These are phyloP conservation scores for Xerocomus potaroensis DNA, from an alignment of 768 basidiomycete genomes.

Conservation along the genomic window DNA sequence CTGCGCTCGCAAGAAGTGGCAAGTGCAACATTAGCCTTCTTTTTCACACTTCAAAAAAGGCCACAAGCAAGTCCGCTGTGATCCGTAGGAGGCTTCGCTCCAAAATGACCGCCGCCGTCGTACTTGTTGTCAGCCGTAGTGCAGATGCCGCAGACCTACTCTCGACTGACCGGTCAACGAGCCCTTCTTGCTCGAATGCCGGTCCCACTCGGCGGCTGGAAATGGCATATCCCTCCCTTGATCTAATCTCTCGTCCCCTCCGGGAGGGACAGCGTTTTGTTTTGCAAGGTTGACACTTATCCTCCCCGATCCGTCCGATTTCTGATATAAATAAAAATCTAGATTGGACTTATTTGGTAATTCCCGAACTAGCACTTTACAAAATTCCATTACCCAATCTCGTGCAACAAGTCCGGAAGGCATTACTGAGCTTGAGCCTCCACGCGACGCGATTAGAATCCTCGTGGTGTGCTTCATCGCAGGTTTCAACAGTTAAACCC, in stretches of 20 bases:
- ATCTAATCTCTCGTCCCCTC: neutral
- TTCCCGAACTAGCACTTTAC: conserved; percentile 23
- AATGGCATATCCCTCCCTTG: conserved; percentile 4
- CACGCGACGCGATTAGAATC: conserved; percentile 10
- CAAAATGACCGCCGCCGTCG: conserved; percentile 18
- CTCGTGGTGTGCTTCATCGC: conserved; percentile 10
- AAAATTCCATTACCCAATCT: conserved; percentile 23
- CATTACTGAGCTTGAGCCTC: conserved; percentile 8
- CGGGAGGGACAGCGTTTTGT: conserved; percentile 1
- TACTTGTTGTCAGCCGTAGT: conserved; percentile 15
- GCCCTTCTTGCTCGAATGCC: neutral
- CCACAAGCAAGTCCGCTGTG: conserved; percentile 21
- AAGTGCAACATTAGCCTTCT: conserved; percentile 14
- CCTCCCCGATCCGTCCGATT: neutral
- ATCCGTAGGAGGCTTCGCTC: conserved; percentile 19
- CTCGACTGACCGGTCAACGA: neutral
- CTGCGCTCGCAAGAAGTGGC: conserved; percentile 7
- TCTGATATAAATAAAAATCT: neutral
- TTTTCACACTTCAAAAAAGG: conserved; percentile 22
- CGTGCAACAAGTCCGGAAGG: conserved; percentile 20
- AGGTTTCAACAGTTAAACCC: no score
- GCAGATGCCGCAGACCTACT: conserved; percentile 4
- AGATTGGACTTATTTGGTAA: conserved; percentile 30
- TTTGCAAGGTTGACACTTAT: conserved; percentile 15
- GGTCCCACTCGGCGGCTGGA: neutral